phyloP scores from a whole-genome alignment of 1,284 basidiomycete species.

The Cystobasidiaceae sp. region DNA sequence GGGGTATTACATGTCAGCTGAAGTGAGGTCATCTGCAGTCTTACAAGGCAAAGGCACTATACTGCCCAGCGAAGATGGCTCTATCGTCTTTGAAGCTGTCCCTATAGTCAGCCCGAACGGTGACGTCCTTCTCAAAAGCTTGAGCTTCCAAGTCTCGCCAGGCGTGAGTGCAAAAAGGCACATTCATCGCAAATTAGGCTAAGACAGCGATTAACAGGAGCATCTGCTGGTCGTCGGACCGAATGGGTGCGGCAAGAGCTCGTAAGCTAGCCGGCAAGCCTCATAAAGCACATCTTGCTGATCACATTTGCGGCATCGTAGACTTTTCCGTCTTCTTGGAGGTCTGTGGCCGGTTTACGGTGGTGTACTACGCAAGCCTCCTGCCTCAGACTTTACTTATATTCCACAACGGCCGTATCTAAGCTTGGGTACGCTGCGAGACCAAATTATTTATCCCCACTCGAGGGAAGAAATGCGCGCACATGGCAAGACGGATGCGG shows the following conservation, averaged over 20 bases:
- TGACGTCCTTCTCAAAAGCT: conserved; percentile 67
- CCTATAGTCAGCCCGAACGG: conserved; percentile 96
- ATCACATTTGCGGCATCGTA: conserved; percentile 30
- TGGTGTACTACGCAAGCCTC: conserved; percentile 87
- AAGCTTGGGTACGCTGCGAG: conserved; percentile 83
- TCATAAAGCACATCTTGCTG: not conserved
- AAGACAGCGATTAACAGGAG: conserved; percentile 54
- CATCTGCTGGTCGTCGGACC: conserved; percentile 79
- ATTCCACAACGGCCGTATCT: conserved; percentile 96
- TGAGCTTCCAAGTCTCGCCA: conserved; percentile 84
- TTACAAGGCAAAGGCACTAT: conserved; percentile 72
- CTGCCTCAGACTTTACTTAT: conserved; percentile 81
- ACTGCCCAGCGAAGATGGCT: conserved; percentile 64
- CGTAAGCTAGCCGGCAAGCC: conserved; percentile 42
- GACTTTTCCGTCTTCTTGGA: conserved; percentile 87
- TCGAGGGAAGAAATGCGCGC: conserved; percentile 67
- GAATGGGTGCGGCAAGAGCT: conserved; percentile 74
- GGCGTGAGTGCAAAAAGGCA: conserved; percentile 58
- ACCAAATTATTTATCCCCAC: conserved; percentile 80
- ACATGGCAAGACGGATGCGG: conserved; percentile 66
- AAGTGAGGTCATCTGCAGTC: conserved; percentile 57
- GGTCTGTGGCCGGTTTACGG: conserved; percentile 97
- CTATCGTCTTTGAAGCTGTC: conserved; percentile 86
- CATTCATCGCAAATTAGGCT: not conserved
- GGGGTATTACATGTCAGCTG: not conserved